Evolutionary conservation across 2,329 filamentous ascomycete species (phyloP), one percentile per base, ranked within the genome.

Genomic region (Cladophialophora bantiana): DNA sequence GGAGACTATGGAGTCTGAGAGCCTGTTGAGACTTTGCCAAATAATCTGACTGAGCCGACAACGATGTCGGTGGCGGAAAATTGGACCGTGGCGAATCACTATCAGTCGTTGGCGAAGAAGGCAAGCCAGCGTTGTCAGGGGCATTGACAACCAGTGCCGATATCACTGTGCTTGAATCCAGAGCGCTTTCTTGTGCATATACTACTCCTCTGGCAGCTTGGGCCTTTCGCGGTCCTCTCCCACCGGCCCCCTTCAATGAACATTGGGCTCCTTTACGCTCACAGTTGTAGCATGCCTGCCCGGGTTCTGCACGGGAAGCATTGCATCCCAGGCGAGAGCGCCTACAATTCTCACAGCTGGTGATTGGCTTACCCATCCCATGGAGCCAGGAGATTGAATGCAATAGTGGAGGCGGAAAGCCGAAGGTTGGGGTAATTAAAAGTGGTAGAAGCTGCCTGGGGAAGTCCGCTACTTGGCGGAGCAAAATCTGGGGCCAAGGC

Each of bases 261-360:
- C 60, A 63, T 13, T 52, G 45, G 31, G 40, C n/a, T 7, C 60
- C 50, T 45, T 52, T 56, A 4, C 60, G 50, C 34, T 6, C 32
- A 38, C 60, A 63, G 32, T 63, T 63, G 60, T 26, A 63, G 52
- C 60, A 63, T 10, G 60, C 6, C 18, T 20, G 31, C n/a, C 36
- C 52, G 32, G 50, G 31, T 35, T 63, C 15, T 18, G 38, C 20
- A 26, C 26, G 26, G 10, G 35, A 7, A 10, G 34, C 31, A 34
- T 63, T 63, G 34, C 60, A 63, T n/a, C 60, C 60, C 42, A 63
- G 50, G 7, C 60, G 31, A n/a, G 50, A 53, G 9, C 36, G 60
- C 36, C 52, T 50, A 35, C 60, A 63, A 18, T 40, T 32, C 10
- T 63, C 52, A 36, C 60, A 63, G 31, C 60, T 63, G 6, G 60